Percentiles rank a stretch among this genome's conserved stretches.
Conservation (phyloP, 208 protist species). For the Porcisia hertigi region DNA sequence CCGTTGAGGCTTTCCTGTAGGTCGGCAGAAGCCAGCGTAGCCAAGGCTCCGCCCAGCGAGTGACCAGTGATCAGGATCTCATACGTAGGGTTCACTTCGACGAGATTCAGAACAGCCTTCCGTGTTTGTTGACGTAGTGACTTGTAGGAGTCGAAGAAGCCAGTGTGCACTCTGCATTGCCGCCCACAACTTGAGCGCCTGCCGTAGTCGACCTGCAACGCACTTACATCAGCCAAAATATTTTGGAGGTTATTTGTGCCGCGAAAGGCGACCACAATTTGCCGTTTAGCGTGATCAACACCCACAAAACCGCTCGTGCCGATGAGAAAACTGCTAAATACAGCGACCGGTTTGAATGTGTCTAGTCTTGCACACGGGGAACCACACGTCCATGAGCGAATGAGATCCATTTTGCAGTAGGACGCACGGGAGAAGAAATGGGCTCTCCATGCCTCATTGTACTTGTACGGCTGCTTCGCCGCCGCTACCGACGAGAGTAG, state of each 20-base stretch:
- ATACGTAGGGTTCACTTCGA: neutral
- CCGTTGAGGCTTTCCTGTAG: neutral
- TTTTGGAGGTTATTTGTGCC: slow-evolving; percentile 41
- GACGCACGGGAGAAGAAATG: neutral
- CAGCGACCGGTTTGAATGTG: neutral
- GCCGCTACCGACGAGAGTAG: neutral
- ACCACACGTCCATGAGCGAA: neutral
- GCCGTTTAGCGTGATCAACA: slow-evolving; percentile 14
- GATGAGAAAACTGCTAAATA: neutral
- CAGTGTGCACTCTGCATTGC: slow-evolving; percentile 42
- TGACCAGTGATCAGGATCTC: neutral
- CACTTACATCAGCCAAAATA: slow-evolving; percentile 26
- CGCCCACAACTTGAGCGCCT: slow-evolving; percentile 20
- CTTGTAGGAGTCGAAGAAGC: slow-evolving; percentile 43
- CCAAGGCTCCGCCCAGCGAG: slow-evolving; percentile 6
- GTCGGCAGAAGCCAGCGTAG: slow-evolving; percentile 2
- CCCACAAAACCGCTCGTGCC: slow-evolving; percentile 28
- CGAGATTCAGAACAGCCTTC: neutral
- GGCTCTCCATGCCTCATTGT: neutral
- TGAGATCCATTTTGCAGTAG: slow-evolving; percentile 11
- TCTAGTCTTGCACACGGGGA: neutral
- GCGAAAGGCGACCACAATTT: slow-evolving; percentile 52
- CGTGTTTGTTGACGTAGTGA: slow-evolving; percentile 13
- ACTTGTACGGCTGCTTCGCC: neutral
- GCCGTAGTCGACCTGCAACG: slow-evolving; percentile 26